These are phyloP conservation scores for Stenogyne calaminthoides DNA, from an alignment of 305 asterid genomes.

Conservation along the genomic window DNA sequence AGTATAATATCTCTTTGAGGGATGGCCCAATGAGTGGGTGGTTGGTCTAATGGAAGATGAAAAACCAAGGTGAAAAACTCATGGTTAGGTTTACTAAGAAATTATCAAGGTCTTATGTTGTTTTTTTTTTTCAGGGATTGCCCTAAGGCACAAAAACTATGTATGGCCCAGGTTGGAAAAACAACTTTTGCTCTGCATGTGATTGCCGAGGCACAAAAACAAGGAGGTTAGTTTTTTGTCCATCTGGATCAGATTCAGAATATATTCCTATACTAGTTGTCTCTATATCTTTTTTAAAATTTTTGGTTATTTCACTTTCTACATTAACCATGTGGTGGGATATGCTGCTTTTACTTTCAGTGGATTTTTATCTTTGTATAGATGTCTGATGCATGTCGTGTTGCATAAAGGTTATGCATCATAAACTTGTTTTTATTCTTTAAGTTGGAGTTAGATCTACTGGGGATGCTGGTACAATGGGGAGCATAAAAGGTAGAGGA, in stretches of 20 bases:
- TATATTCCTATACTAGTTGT: background rate
- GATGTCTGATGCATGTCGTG: background rate
- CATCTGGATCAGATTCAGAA: background rate
- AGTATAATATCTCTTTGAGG: too few relatives aligned
- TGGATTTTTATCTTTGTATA: background rate
- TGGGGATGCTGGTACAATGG: background rate
- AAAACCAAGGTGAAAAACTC: too few relatives aligned
- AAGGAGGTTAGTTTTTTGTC: conserved; percentile 59
- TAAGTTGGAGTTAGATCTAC: background rate
- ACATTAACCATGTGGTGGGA: background rate
- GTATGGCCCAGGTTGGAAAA: too few relatives aligned
- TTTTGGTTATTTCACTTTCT: background rate
- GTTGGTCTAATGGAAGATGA: too few relatives aligned
- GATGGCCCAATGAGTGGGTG: too few relatives aligned
- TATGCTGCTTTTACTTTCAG: background rate
- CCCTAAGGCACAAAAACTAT: too few relatives aligned
- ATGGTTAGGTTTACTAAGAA: too few relatives aligned
- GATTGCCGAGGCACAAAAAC: conserved; percentile 87
- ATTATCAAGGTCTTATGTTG: too few relatives aligned
- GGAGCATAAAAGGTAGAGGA: background rate
- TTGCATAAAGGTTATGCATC: background rate
- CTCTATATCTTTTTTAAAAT: background rate
- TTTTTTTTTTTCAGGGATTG: too few relatives aligned
- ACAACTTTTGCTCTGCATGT: conserved; percentile 90
- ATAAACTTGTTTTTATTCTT: background rate